Evolutionary conservation across 768 basidiomycete genomes (phyloP).

Genomic region (Xerocomus potaroensis): DNA sequence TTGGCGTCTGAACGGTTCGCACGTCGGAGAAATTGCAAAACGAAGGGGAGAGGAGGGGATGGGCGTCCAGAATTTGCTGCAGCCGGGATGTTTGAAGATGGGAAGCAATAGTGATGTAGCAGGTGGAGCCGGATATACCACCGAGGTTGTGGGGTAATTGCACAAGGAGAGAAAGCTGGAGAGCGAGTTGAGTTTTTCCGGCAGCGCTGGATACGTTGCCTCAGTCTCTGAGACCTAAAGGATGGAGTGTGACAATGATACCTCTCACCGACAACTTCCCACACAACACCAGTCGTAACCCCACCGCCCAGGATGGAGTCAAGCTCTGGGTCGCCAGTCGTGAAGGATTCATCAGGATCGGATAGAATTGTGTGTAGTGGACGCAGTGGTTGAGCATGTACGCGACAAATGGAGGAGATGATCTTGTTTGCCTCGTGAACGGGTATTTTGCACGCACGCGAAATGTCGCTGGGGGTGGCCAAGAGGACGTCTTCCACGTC

Average conservation of each 20-base stretch:
- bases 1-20: slow-evolving; percentile 56
- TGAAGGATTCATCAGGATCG: slow-evolving; percentile 46
- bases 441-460: slow-evolving; percentile 51
- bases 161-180: slow-evolving; percentile 76
- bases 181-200: slow-evolving; percentile 89
- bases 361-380: slow-evolving; percentile 38
- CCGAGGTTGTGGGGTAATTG: slow-evolving; percentile 60
- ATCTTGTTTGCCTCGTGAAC: slow-evolving; percentile 47
- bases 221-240: slow-evolving; percentile 5
- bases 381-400: slow-evolving; percentile 35
- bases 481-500: slow-evolving; percentile 50
- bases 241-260: slow-evolving; percentile 27
- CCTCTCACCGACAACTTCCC: slow-evolving; percentile 91
- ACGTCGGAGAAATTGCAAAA: slow-evolving; percentile 51
- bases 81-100: slow-evolving; percentile 65
- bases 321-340: slow-evolving; percentile 69
- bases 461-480: slow-evolving; percentile 45
- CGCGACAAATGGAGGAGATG: slow-evolving; percentile 46
- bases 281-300: slow-evolving; percentile 71
- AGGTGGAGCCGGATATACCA: slow-evolving; percentile 62
- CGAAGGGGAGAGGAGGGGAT: slow-evolving; percentile 42
- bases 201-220: slow-evolving; percentile 57
- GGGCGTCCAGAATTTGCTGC: slow-evolving; percentile 55
- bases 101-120: slow-evolving; percentile 74
- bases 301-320: slow-evolving; percentile 78